phyloP scores from a whole-genome alignment of 768 basidiomycete species.

The Boletus eberwhitei region DNA sequence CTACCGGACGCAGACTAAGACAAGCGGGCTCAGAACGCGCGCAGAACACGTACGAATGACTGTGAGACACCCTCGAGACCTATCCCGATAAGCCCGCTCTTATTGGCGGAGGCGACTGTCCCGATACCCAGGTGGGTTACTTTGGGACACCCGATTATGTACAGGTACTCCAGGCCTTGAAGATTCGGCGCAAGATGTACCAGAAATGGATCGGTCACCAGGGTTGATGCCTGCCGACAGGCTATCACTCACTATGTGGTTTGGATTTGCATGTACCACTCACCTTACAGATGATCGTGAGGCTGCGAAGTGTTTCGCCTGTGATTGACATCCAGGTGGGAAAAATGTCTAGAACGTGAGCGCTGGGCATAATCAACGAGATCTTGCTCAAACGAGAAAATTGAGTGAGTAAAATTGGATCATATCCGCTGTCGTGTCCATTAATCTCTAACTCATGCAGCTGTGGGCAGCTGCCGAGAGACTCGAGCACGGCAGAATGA shows the following conservation, averaged over 20 bases:
- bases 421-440: conserved; percentile 49
- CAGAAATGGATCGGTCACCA: conserved; percentile 58
- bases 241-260: neutral
- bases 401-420: conserved; percentile 45
- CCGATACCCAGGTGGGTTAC: conserved; percentile 61
- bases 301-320: conserved; percentile 45
- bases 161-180: conserved; percentile 49
- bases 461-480: conserved; percentile 39
- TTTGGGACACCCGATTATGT: conserved; percentile 65
- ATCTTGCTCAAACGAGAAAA: conserved; percentile 56
- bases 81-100: conserved; percentile 47
- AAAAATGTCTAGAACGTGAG: conserved; percentile 47
- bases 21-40: neutral
- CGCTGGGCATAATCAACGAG: conserved; percentile 73
- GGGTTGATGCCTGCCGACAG: conserved; percentile 46
- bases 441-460: conserved; percentile 69
- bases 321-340: conserved; percentile 48
- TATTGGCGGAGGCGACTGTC: conserved; percentile 45
- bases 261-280: neutral
- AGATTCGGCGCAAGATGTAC: conserved; percentile 48
- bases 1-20: conserved; percentile 33
- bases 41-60: conserved; percentile 47
- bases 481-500: conserved; percentile 53
- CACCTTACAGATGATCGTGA: conserved; percentile 73
- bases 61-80: conserved; percentile 62